phyloP scores from a whole-genome alignment of 2,329 filamentous ascomycete genomes.

The Ceratocystis huliohia region DNA sequence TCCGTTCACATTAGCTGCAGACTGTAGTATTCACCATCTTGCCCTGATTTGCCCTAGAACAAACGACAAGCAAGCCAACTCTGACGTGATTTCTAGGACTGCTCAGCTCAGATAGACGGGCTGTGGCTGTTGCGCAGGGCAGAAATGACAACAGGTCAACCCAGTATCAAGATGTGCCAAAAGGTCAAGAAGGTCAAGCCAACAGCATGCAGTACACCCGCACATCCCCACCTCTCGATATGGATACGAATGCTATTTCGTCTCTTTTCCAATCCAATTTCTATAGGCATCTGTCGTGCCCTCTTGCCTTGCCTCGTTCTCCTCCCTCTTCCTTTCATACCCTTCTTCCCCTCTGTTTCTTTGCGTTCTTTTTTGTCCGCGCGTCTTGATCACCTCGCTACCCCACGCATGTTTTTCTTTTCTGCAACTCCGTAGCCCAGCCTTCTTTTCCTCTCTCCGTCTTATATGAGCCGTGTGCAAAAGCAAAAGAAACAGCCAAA shows the following conservation, averaged over 20 bases:
- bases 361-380: background rate
- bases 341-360: background rate
- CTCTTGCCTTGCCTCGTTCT: no score
- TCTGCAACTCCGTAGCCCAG: background rate
- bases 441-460: background rate
- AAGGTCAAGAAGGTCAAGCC: no score
- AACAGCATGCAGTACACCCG: background rate
- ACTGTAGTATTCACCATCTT: background rate
- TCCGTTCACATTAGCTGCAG: no score
- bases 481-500: background rate
- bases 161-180: no score
- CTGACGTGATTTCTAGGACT: no score
- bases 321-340: no score
- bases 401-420: background rate
- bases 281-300: background rate
- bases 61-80: background rate
- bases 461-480: background rate
- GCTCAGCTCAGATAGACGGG: no score
- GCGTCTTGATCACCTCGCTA: background rate
- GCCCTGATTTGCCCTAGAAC: background rate
- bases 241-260: background rate
- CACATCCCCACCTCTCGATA: background rate
- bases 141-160: no score
- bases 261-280: background rate
- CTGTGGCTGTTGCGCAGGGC: no score